Percentiles rank a stretch among this genome's conserved stretches.
These are phyloP conservation scores for Eutypa lata DNA, from an alignment of 2,329 filamentous ascomycete genomes.

Conservation along the genomic window DNA sequence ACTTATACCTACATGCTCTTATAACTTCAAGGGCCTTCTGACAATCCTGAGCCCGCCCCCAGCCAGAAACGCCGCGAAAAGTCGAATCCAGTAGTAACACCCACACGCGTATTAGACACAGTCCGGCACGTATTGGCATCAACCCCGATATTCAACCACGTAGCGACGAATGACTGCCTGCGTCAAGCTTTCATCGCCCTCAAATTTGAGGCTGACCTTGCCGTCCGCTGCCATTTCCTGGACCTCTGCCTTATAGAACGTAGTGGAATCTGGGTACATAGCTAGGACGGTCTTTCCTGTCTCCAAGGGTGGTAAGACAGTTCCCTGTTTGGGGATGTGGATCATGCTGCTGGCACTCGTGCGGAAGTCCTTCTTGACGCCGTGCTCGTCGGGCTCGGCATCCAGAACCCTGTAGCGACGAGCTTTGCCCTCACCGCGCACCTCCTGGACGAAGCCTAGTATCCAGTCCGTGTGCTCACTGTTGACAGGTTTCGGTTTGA, in stretches of 20 bases:
- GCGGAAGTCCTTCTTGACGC: slow-evolving; percentile 65
- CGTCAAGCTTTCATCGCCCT: slow-evolving; percentile 75
- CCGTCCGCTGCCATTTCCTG: slow-evolving; percentile 60
- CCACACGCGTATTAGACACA: neutral
- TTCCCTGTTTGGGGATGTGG: slow-evolving; percentile 60
- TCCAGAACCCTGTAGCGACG: slow-evolving; percentile 78
- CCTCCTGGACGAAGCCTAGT: slow-evolving; percentile 72
- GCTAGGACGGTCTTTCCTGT: slow-evolving; percentile 72
- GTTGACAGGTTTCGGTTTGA: slow-evolving; percentile 55
- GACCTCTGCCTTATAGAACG: slow-evolving; percentile 81
- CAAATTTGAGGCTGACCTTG: slow-evolving; percentile 68
- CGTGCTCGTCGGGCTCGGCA: slow-evolving; percentile 69
- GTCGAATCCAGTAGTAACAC: too few species aligned
- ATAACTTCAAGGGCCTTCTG: neutral
- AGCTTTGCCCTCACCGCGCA: slow-evolving; percentile 73
- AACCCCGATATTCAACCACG: slow-evolving; percentile 67
- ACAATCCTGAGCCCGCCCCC: neutral
- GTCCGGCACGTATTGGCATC: neutral
- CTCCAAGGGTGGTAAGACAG: slow-evolving; percentile 58
- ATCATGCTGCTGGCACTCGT: slow-evolving; percentile 75
- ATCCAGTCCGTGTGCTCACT: slow-evolving; percentile 63
- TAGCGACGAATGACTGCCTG: slow-evolving; percentile 74
- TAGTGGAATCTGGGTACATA: slow-evolving; percentile 79
- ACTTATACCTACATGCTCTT: neutral
- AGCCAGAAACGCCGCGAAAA: neutral